Base-by-base conservation (phyloP, 148 eudicot species). In the Camellia granthamiana region DNA sequence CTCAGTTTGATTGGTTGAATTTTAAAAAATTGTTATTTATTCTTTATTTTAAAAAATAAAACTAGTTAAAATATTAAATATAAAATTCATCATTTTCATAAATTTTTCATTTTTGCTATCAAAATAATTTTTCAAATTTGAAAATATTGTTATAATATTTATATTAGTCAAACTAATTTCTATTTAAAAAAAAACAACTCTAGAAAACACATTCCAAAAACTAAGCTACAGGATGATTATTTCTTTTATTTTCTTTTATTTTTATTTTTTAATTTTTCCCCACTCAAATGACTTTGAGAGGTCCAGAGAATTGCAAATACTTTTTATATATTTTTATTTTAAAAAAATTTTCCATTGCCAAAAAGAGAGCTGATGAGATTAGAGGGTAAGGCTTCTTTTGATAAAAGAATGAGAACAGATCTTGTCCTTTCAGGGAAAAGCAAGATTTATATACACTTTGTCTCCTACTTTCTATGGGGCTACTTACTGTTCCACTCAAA, bases 361-460 rank as follows among this genome's bases (percentile, higher is more conserved):
- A 52, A 19, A 72, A 72, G 60, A 49, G 75, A 72, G 12, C 38
- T 51, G 75, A 59, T 72, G 75, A 23, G 60, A 72, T 72, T 72
- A 72, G 55, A 72, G 60, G 51, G 5, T 8, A 10, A 30, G 38
- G 38, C 38, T 30, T 30, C 58, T 72, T 72, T 51, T 54, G 12
- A 21, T 23, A 23, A 72, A 72, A 72, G 75, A 44, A 72, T 72
- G 23, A 19, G 59, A 21, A 4, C 42, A 8, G 58, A 51, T 51
- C 16, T 10, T 5, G 10, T 58, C 75, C 58, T 12, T 51, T 41
- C 16, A 19, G 10, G 43, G 51, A 72, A 69, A 71, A 13, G 75
- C n/a, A 72, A 52, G 59, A 72, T 72, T 51, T 51, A 51, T 14
- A 55, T 21, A 72, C 41, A 21, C 60, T 72, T 51, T 72, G 75